Base-by-base conservation (phyloP, 1,284 basidiomycete species). In the Tylopilus sp. region DNA sequence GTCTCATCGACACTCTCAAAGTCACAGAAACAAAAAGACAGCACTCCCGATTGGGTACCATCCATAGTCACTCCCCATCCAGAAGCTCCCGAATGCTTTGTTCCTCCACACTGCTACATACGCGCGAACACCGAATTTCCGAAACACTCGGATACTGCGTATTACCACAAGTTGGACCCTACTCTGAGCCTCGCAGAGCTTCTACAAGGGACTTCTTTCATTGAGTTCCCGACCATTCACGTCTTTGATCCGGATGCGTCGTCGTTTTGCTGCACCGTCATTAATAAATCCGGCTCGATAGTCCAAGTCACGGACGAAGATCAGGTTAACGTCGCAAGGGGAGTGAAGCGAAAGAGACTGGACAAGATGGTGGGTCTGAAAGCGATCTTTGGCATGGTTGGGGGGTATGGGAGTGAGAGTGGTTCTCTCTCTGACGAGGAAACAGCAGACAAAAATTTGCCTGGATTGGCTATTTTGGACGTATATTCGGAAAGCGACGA, bases 201-300 rank as follows among this genome's bases (percentile, higher is more conserved):
- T 8, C 72, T 94, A 41, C 75, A 72, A 42, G 73, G 83, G 41
- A 88, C 81, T 46, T 76, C 82, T 32, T 91, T 91, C 64, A 77
- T 89, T 40, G 92, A 94, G 69, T 94, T 83, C 62, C 92, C 92
- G 5, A 84, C 83, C 0, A 82, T 95, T 39, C 83, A 90, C 46
- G 71, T 94, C 5, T 86, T 82, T 74, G 79, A 85, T 45, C 78
- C 82, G 44, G 73, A 67, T 10, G 71, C 66, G 2, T 73, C 66
- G 7, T 70, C 64, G 17, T 92, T 91, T 72, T 70, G 70, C 7
- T 82, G 81, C 7, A 74, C 72, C 11, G 61, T 88, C 32, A 73
- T 88, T 11, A 80, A 86, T 56, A 72, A 74, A 44, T 63, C 74
- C 43, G 83, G 80, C 3, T 61, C 73, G 15, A 66, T 82, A 43